A percentile compares a stretch with the other conserved stretches of the same genome.
phyloP scores from a whole-genome alignment of 768 basidiomycete species.

The Boletellus sp. region DNA sequence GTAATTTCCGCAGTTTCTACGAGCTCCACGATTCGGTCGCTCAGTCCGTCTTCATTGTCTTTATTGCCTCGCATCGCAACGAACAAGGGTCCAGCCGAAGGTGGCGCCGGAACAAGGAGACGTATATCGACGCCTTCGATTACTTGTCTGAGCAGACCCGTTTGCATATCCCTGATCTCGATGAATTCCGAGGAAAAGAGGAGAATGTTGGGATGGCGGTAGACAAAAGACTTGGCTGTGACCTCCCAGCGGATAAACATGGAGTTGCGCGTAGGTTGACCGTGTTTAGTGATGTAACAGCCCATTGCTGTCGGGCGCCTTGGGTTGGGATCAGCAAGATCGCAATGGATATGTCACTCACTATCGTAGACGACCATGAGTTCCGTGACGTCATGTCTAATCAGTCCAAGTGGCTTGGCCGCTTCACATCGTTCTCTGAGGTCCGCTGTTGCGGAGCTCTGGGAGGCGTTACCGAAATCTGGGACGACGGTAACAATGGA shows the following conservation, averaged over 20 bases:
- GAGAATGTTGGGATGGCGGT: slow-evolving; percentile 60
- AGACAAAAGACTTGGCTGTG: slow-evolving; percentile 57
- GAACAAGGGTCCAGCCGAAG: slow-evolving; percentile 44
- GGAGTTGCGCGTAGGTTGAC: slow-evolving; percentile 55
- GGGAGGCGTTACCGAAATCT: slow-evolving; percentile 44
- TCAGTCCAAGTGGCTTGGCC: slow-evolving; percentile 63
- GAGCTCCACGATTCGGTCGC: slow-evolving; percentile 65
- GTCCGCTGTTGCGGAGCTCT: slow-evolving; percentile 38
- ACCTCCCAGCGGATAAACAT: slow-evolving; percentile 79
- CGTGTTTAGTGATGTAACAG: slow-evolving; percentile 71
- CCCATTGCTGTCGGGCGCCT: slow-evolving; percentile 52
- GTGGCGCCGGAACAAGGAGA: slow-evolving; percentile 45
- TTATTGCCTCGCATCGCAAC: slow-evolving; percentile 60
- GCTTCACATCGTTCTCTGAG: slow-evolving; percentile 59
- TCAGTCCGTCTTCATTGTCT: slow-evolving; percentile 53
- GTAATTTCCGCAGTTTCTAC: slow-evolving; percentile 62
- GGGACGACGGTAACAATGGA: slow-evolving; percentile 53
- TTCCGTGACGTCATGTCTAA: slow-evolving; percentile 52
- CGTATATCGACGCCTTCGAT: slow-evolving; percentile 71
- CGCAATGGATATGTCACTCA: slow-evolving; percentile 30
- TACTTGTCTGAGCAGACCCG: slow-evolving; percentile 76
- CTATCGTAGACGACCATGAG: slow-evolving; percentile 74
- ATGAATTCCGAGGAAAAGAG: slow-evolving; percentile 74
- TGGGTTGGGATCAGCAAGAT: not conserved
- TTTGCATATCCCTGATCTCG: slow-evolving; percentile 63